A percentile compares a stretch with the other conserved stretches of the same genome.
Conservation (phyloP, 1,284 basidiomycete species). For the Ustilago sp. region DNA sequence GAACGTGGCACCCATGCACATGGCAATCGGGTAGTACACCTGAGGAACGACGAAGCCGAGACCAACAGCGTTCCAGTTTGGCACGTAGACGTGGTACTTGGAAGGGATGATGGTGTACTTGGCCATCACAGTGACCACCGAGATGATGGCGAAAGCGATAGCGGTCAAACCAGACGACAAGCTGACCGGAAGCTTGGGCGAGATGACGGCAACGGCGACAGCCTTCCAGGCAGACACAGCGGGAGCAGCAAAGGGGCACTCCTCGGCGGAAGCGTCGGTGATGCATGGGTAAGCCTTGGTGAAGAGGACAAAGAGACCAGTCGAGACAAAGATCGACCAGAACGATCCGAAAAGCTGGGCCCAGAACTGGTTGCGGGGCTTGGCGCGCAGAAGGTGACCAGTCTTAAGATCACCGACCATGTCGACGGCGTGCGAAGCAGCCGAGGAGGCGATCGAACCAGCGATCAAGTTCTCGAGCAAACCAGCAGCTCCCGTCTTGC, state of each 20-base stretch:
- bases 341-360: conserved; percentile 71
- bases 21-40: conserved; percentile 62
- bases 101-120: conserved; percentile 75
- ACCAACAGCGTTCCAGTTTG: conserved; percentile 78
- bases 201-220: conserved; percentile 74
- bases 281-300: conserved; percentile 77
- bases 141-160: conserved; percentile 74
- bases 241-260: conserved; percentile 75
- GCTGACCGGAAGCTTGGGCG: conserved; percentile 55
- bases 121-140: conserved; percentile 73
- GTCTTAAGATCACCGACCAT: conserved; percentile 82
- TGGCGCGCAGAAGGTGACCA: conserved; percentile 77
- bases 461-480: conserved; percentile 76
- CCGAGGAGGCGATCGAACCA: conserved; percentile 75
- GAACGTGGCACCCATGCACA: conserved; percentile 65
- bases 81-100: conserved; percentile 74
- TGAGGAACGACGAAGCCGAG: conserved; percentile 74
- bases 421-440: conserved; percentile 76
- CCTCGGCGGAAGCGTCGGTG: conserved; percentile 65
- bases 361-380: conserved; percentile 77
- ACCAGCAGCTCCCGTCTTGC: conserved; percentile 72
- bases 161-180: conserved; percentile 74
- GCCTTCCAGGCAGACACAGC: conserved; percentile 77
- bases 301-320: conserved; percentile 61
- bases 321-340: conserved; percentile 52